phyloP scores from a whole-genome alignment of 345 rosid species.

The Xanthoceras sorbifolium region DNA sequence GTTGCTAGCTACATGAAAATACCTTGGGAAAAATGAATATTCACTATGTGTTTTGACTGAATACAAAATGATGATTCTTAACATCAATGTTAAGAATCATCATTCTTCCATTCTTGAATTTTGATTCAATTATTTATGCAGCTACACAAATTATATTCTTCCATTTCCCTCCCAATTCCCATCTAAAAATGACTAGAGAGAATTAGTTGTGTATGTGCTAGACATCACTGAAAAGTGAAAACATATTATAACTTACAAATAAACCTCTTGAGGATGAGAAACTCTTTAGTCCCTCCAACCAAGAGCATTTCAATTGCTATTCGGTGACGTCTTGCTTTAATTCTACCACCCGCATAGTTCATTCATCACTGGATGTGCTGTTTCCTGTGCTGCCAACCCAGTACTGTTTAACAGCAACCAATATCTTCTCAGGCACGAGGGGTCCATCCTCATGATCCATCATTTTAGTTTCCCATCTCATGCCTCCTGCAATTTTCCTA shows the following conservation, averaged over 20 bases:
- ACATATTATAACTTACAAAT: slow-evolving; percentile 21
- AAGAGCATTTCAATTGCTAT: slow-evolving; percentile 7
- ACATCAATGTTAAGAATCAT: not conserved
- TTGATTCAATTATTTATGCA: slow-evolving; percentile 22
- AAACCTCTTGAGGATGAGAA: slow-evolving; percentile 17
- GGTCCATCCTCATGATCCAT: slow-evolving; percentile 98
- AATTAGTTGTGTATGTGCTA: slow-evolving; percentile 1
- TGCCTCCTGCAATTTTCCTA: slow-evolving; percentile 64
- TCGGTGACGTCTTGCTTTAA: not conserved
- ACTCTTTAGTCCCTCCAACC: slow-evolving; percentile 20
- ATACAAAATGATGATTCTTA: not conserved
- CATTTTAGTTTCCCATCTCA: slow-evolving; percentile 94
- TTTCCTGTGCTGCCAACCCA: slow-evolving; percentile 78
- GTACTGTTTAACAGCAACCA: slow-evolving; percentile 76
- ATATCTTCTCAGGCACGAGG: slow-evolving; percentile 79
- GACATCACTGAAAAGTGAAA: not conserved
- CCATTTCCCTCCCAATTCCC: slow-evolving; percentile 20
- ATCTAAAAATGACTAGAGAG: slow-evolving; percentile 12
- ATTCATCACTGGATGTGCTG: slow-evolving; percentile 44
- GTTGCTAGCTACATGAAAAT: too few relatives aligned
- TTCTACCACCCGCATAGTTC: slow-evolving; percentile 1
- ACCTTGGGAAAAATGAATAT: not conserved
- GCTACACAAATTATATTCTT: slow-evolving; percentile 21
- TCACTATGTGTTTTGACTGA: not conserved
- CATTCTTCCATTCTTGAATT: slow-evolving; percentile 23